Conservation (phyloP, 768 basidiomycete genomes). For the Macrolepiota dolichaula region DNA sequence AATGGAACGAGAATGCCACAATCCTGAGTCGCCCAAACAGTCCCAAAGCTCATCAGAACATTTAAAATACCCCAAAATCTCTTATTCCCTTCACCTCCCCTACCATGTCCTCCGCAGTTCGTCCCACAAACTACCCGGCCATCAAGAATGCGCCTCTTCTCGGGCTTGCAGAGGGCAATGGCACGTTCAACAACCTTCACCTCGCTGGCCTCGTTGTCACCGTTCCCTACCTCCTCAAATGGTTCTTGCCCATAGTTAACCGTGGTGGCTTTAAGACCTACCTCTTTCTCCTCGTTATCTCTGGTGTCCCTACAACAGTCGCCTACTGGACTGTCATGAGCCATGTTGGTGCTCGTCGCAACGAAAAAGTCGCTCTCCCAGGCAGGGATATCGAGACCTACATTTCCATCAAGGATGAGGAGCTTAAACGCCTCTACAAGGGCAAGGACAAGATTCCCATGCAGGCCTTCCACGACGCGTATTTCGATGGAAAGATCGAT, state of each 20-base stretch:
- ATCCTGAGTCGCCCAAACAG: neutral
- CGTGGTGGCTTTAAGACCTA: slow-evolving; percentile 87
- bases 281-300: slow-evolving; percentile 69
- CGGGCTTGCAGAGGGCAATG: slow-evolving; percentile 84
- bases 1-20: neutral
- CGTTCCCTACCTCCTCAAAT: slow-evolving; percentile 84
- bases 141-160: slow-evolving; percentile 85
- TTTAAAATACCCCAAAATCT: neutral
- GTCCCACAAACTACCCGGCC: slow-evolving; percentile 64
- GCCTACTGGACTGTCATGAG: slow-evolving; percentile 91
- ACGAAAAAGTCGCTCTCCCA: slow-evolving; percentile 83
- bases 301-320: slow-evolving; percentile 74
- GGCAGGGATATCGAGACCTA: slow-evolving; percentile 86
- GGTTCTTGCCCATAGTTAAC: slow-evolving; percentile 75
- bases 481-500: slow-evolving; percentile 93
- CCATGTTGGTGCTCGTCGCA: slow-evolving; percentile 73
- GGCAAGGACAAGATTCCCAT: slow-evolving; percentile 93
- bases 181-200: slow-evolving; percentile 76
- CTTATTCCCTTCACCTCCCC: neutral
- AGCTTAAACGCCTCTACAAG: slow-evolving; percentile 74
- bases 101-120: slow-evolving; percentile 43
- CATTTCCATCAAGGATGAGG: slow-evolving; percentile 83
- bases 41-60: neutral
- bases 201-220: slow-evolving; percentile 74
- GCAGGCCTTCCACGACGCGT: slow-evolving; percentile 97